Conservation (phyloP, 2,329 filamentous ascomycete genomes). For the Grosmannia serpens region DNA sequence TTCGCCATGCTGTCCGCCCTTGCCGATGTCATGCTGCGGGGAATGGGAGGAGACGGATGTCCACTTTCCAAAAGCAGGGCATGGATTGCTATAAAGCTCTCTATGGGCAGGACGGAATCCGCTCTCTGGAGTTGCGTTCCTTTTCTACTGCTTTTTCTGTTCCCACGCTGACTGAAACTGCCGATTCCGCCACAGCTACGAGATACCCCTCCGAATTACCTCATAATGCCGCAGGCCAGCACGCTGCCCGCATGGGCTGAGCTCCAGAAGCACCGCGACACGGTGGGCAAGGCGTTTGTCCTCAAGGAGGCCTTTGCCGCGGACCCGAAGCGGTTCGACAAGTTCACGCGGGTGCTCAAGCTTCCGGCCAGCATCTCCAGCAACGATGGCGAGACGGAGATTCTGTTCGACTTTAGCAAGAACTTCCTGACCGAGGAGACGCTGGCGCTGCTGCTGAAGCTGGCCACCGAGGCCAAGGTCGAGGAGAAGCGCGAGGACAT, state of each 20-base stretch:
- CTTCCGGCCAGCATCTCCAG: slow-evolving; percentile 65
- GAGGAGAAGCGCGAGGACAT: slow-evolving; percentile 94
- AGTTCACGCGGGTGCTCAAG: slow-evolving; percentile 77
- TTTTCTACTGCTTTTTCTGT: not conserved
- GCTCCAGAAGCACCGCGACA: slow-evolving; percentile 83
- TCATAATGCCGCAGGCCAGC: slow-evolving; percentile 67
- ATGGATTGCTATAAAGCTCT: not conserved
- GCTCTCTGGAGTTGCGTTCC: not conserved
- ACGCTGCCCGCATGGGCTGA: slow-evolving; percentile 79
- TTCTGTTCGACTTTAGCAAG: slow-evolving; percentile 98
- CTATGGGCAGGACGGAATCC: not conserved
- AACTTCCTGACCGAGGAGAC: slow-evolving; percentile 96
- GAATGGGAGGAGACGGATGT: not conserved
- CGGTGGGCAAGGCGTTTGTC: slow-evolving; percentile 77
- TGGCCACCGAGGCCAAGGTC: slow-evolving; percentile 81
- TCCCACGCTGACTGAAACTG: not conserved
- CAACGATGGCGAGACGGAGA: slow-evolving; percentile 49
- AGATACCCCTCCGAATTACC: not conserved
- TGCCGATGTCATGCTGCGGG: not conserved
- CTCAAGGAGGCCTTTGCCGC: slow-evolving; percentile 87
- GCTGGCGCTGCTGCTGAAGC: slow-evolving; percentile 70
- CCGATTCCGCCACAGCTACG: not conserved
- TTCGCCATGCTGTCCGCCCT: slow-evolving; percentile 1
- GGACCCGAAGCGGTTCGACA: slow-evolving; percentile 78
- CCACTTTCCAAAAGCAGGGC: not conserved